Evolutionary conservation across 768 basidiomycete genomes (phyloP), one percentile per base, ranked within the genome.

Genomic region (Solioccasus polychromus): DNA sequence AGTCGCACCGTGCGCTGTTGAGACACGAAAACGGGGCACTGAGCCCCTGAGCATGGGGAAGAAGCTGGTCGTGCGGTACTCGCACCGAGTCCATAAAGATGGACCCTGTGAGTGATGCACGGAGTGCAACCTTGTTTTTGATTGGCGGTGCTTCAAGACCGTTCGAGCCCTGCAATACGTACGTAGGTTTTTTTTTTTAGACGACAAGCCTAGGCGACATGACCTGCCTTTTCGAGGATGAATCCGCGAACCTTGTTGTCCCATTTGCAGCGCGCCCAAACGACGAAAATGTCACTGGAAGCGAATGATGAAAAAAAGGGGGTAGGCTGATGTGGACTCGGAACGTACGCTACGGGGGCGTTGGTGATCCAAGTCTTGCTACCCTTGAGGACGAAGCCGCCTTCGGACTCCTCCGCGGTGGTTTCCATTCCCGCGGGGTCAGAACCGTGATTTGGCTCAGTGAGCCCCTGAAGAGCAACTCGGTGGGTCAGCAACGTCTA

Each of bases 361-460:
- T 96, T 96, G 12, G 92, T 81, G 60, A 98, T 98, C 95, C 95
- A 98, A 0, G 92, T 98, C 74, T 98, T 98, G 67, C 88, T 88
- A 41, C 95, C 95, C 52, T 82, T 88, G 42, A 98, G 61, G 20
- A 88, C 68, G 66, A 84, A 97, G 4, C 92, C 92, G 11, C 92
- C 91, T 43, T 86, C 85, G 0, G 75, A 74, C 64, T 96, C 91
- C 50, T 80, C 81, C 10, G 92, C 95, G 22, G 78, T 84, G 1
- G 95, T 96, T 59, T 94, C 90, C 95, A 98, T 97, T n/a, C 85
- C 83, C n/a, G 84, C 85, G 14, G 94, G 94, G 58, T 98, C 95
- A 2, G 94, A 97, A 19, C 95, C 95, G 60, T 96, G 92, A 55
- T 97, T 92, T 0, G 95, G 91, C 68, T 98, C 95, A 0, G 95